Percentiles rank a stretch among this genome's conserved stretches.
phyloP scores from a whole-genome alignment of 345 rosid genomes.

The Citrus cavaleriei region DNA sequence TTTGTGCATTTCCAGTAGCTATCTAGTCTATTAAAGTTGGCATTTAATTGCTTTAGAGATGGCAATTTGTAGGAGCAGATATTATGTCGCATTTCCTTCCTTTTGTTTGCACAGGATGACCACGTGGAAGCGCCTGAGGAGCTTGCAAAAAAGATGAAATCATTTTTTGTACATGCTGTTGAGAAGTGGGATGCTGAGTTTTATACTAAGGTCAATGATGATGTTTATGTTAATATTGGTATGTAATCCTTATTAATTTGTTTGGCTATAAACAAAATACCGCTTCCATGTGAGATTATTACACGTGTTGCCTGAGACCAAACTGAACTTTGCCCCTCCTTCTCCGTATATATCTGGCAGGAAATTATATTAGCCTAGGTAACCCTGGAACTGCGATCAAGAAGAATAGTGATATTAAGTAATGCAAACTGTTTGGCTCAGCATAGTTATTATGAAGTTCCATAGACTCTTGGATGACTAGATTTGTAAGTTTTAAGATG shows the following conservation, averaged over 20 bases:
- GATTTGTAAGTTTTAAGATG: slow-evolving; percentile 1
- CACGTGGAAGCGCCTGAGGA: slow-evolving; percentile 60
- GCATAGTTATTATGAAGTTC: neutral
- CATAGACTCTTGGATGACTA: neutral
- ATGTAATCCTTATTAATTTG: slow-evolving; percentile 19
- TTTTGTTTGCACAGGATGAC: slow-evolving; percentile 42
- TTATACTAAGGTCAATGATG: slow-evolving; percentile 74
- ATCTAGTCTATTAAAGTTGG: slow-evolving; percentile 1
- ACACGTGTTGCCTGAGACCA: neutral
- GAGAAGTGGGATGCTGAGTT: slow-evolving; percentile 75
- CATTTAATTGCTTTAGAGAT: neutral
- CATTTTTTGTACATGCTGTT: slow-evolving; percentile 43
- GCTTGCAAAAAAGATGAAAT: slow-evolving; percentile 46
- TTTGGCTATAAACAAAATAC: slow-evolving; percentile 6
- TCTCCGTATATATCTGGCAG: neutral
- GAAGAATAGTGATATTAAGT: neutral
- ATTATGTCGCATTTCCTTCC: neutral
- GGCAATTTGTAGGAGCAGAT: neutral
- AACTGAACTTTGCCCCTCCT: neutral
- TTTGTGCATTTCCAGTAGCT: neutral
- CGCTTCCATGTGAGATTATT: neutral
- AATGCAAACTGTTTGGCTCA: neutral
- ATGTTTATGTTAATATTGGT: slow-evolving; percentile 75
- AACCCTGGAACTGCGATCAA: neutral
- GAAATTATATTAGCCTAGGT: neutral